These are phyloP conservation scores for Lichina pygmaea DNA, from an alignment of 495 filamentous ascomycete genomes.

Conservation along the genomic window DNA sequence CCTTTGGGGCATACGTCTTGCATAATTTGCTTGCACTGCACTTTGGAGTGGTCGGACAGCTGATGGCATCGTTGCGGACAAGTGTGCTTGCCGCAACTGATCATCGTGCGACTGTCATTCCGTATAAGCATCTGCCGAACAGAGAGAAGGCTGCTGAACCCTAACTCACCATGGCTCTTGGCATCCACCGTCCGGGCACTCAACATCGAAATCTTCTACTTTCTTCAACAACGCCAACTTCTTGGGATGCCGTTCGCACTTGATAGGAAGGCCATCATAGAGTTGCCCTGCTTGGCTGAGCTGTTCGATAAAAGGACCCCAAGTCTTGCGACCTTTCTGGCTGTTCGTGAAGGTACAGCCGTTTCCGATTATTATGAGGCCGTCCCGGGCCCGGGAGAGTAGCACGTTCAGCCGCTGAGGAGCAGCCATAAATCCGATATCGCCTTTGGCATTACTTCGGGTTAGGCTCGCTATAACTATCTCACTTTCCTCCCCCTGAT, in stretches of 20 bases:
- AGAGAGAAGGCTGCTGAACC: no score
- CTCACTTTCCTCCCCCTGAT: constrained; percentile 57
- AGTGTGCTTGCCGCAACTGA: constrained; percentile 33
- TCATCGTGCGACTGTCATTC: constrained; percentile 9
- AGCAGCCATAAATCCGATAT: constrained; percentile 51
- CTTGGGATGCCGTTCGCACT: constrained; percentile 38
- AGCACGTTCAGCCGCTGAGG: constrained; percentile 48
- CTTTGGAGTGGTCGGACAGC: constrained; percentile 35
- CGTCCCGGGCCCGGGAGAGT: constrained; percentile 38
- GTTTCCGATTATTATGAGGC: constrained; percentile 47
- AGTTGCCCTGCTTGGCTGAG: constrained; percentile 27
- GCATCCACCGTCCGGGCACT: constrained; percentile 54
- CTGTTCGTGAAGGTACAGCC: constrained; percentile 34
- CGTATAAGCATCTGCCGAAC: neutral
- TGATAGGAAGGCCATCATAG: constrained; percentile 42
- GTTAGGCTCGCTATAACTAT: constrained; percentile 44
- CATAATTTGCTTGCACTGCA: constrained; percentile 23
- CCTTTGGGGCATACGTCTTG: constrained; percentile 21
- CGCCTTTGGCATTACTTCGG: constrained; percentile 30
- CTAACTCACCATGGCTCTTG: constrained; percentile 29
- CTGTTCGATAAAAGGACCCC: constrained; percentile 29
- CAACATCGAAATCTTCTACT: constrained; percentile 26
- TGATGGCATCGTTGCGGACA: constrained; percentile 39
- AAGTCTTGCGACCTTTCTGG: constrained; percentile 29
- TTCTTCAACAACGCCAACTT: constrained; percentile 17